These are phyloP conservation scores for Lepiota subincarnata DNA, from an alignment of 768 basidiomycete species.

Conservation along the genomic window DNA sequence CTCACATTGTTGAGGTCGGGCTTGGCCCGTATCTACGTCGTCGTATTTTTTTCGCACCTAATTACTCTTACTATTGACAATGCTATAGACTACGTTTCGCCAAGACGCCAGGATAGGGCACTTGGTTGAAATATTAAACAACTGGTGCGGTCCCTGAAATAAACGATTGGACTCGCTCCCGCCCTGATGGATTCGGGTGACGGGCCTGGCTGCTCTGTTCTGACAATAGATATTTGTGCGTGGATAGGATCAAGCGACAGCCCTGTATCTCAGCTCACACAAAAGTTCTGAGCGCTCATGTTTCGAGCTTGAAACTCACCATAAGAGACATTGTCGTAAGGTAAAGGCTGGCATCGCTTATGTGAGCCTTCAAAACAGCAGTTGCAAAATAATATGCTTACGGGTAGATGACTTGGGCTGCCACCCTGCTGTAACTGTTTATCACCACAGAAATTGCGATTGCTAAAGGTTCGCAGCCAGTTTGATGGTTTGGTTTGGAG, in stretches of 20 bases:
- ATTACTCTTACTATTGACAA: not conserved
- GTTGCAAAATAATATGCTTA: not conserved
- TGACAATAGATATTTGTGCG: not conserved
- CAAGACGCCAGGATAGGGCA: not conserved
- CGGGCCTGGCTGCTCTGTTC: too few species aligned
- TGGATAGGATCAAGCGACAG: not conserved
- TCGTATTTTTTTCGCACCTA: not conserved
- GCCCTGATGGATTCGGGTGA: too few species aligned
- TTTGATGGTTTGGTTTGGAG: too few species aligned
- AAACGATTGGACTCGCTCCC: too few species aligned
- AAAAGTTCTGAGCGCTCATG: not conserved
- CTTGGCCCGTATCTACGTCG: not conserved
- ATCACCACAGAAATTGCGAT: not conserved
- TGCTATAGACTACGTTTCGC: constrained; percentile 2
- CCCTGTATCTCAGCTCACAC: not conserved
- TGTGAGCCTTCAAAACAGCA: not conserved
- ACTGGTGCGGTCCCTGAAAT: too few species aligned
- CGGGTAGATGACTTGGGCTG: not conserved
- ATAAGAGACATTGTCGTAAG: not conserved
- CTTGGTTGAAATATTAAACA: too few species aligned
- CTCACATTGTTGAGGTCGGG: not conserved
- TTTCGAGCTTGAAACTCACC: not conserved
- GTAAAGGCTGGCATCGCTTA: not conserved
- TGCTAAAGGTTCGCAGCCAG: not conserved
- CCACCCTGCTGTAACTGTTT: not conserved